Conservation (phyloP, 768 basidiomycete genomes). For the Phaeolepiota aurea region DNA sequence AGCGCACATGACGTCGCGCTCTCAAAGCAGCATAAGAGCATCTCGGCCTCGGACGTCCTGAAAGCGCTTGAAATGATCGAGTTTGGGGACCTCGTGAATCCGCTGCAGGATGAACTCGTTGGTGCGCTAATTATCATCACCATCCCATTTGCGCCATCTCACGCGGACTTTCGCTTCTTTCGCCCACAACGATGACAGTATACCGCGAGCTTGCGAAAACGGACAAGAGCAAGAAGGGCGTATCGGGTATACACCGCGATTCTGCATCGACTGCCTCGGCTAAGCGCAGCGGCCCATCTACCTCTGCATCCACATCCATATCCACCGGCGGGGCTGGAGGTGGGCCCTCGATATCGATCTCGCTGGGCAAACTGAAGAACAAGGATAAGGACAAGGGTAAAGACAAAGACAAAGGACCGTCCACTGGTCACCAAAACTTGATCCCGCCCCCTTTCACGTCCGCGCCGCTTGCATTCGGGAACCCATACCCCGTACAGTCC, state of each 20-base stretch:
- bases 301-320: slow-evolving; percentile 17
- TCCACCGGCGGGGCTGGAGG: too few relatives aligned
- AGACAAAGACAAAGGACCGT: slow-evolving; percentile 6
- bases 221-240: slow-evolving; percentile 43
- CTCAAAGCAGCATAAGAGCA: slow-evolving; percentile 81
- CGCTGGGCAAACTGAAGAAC: slow-evolving; percentile 15
- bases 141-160: too few relatives aligned
- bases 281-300: slow-evolving; percentile 11
- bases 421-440: too few relatives aligned
- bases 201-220: slow-evolving; percentile 58
- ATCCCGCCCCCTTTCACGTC: neutral
- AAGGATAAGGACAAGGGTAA: slow-evolving; percentile 31
- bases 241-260: slow-evolving; percentile 7
- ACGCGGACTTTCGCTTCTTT: too few relatives aligned
- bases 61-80: slow-evolving; percentile 78
- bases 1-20: slow-evolving; percentile 86
- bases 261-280: slow-evolving; percentile 12
- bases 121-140: slow-evolving; percentile 43
- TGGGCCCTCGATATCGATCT: slow-evolving; percentile 4
- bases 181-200: too few relatives aligned
- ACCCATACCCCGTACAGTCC: too few relatives aligned
- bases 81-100: slow-evolving; percentile 61
- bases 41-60: slow-evolving; percentile 84
- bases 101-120: slow-evolving; percentile 55
- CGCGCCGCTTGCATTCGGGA: too few relatives aligned